Percentiles rank a stretch among this genome's conserved stretches.
Evolutionary conservation across 768 basidiomycete genomes (phyloP).

Genomic region (Dacryopinax primogenitus): DNA sequence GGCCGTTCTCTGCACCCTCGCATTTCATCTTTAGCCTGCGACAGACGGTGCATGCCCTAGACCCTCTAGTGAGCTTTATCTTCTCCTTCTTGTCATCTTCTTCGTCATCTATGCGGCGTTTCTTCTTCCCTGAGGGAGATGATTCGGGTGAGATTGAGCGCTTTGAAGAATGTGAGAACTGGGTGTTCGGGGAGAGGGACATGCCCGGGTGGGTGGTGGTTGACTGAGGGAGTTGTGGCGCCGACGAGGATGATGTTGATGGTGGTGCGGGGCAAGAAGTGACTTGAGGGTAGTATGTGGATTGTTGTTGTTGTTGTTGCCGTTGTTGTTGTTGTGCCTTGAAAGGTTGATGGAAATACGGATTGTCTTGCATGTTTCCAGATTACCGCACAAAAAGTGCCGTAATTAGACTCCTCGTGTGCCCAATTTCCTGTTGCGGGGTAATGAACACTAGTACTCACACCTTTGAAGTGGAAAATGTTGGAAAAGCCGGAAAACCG

Average conservation of each 20-base stretch:
- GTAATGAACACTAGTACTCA: too few species aligned
- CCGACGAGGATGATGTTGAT: neutral
- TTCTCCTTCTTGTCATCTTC: slow-evolving; percentile 41
- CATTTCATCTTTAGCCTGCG: slow-evolving; percentile 90
- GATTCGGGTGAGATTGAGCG: neutral
- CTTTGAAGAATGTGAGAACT: neutral
- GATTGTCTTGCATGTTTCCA: too few species aligned
- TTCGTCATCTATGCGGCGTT: slow-evolving; percentile 15
- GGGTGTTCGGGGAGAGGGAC: neutral
- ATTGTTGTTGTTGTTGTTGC: neutral
- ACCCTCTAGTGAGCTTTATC: slow-evolving; percentile 76
- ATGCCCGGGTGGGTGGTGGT: neutral
- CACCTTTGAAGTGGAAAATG: too few species aligned
- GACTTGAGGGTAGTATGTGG: neutral
- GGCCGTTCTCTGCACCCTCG: slow-evolving; percentile 75
- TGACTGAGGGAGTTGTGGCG: neutral
- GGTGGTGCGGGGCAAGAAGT: neutral
- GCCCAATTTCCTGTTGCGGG: too few species aligned
- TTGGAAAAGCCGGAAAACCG: too few species aligned
- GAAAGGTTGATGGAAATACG: neutral
- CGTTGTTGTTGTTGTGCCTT: neutral
- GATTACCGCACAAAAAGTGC: too few species aligned
- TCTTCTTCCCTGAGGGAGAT: neutral
- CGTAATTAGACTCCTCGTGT: too few species aligned
- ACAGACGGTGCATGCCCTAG: slow-evolving; percentile 86